These are phyloP conservation scores for Coniella lustricola DNA, from an alignment of 2,329 filamentous ascomycete genomes.

Conservation along the genomic window DNA sequence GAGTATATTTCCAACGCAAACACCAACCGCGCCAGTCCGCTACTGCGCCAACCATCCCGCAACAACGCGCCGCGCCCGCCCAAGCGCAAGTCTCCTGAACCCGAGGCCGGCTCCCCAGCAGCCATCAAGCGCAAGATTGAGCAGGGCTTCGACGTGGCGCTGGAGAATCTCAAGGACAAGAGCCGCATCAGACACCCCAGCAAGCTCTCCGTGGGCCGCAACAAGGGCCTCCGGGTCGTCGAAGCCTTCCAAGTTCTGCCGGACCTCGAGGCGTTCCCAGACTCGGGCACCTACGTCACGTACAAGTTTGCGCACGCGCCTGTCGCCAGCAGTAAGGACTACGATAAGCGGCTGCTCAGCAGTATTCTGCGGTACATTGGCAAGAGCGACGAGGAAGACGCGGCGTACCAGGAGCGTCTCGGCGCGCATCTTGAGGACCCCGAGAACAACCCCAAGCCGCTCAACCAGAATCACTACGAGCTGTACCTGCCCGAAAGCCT, in stretches of 20 bases:
- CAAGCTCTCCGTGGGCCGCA: conserved; percentile 28
- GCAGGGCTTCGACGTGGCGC: conserved; percentile 50
- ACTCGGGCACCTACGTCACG: conserved; percentile 61
- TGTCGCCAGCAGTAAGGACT: conserved; percentile 37
- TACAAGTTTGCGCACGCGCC: conserved; percentile 64
- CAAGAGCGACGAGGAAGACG: conserved; percentile 46
- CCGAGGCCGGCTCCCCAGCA: conserved; percentile 55
- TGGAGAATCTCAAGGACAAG: conserved; percentile 46
- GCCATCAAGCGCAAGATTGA: conserved; percentile 64
- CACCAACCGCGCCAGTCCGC: conserved; percentile 13
- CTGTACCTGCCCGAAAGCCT: conserved; percentile 52
- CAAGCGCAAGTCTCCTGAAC: conserved; percentile 48
- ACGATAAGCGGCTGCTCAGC: conserved; percentile 55
- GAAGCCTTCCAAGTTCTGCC: conserved; percentile 56
- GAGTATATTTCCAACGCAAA: conserved; percentile 70
- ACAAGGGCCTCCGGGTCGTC: conserved; percentile 47
- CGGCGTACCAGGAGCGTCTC: conserved; percentile 40
- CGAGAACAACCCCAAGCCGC: conserved; percentile 45
- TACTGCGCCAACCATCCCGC: conserved; percentile 17
- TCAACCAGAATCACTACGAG: conserved; percentile 57
- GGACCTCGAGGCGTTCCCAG: conserved; percentile 62
- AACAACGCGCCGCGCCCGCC: conserved; percentile 29
- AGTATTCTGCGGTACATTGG: conserved; percentile 56
- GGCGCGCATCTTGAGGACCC: conserved; percentile 53
- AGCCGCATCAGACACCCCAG: conserved; percentile 50